Evolutionary conservation across 306 rosid species (phyloP).

Genomic region (Acacia melanoxylon): DNA sequence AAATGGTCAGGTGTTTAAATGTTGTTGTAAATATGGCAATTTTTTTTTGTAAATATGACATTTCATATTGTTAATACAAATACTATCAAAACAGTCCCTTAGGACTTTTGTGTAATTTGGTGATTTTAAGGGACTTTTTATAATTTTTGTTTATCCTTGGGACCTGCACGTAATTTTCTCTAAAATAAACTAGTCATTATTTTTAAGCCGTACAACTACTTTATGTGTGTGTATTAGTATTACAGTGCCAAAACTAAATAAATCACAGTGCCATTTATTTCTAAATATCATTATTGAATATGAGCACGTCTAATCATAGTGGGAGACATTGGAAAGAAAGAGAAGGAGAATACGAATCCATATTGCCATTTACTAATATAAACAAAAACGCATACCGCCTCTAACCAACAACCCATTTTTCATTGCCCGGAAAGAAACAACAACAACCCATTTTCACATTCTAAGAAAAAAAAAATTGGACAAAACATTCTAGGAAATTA

Average conservation of each 20-base stretch:
- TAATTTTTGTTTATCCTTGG: too few relatives aligned
- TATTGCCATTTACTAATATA: neutral
- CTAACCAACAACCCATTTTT: neutral
- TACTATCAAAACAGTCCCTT: too few relatives aligned
- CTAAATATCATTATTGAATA: neutral
- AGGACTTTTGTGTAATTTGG: too few relatives aligned
- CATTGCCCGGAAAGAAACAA: neutral
- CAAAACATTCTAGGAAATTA: neutral
- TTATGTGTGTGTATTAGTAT: too few relatives aligned
- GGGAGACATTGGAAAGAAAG: neutral
- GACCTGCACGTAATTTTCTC: too few relatives aligned
- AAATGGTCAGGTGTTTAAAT: too few relatives aligned
- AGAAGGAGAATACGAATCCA: neutral
- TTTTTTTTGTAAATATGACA: too few relatives aligned
- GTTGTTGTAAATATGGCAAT: too few relatives aligned
- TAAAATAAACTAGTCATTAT: too few relatives aligned
- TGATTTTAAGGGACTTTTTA: too few relatives aligned
- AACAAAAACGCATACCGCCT: neutral
- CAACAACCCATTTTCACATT: neutral
- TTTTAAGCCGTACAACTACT: neutral
- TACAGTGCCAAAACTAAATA: too few relatives aligned
- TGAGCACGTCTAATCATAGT: neutral
- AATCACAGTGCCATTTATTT: neutral
- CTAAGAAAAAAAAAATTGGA: neutral
- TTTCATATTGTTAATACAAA: too few relatives aligned